Percentiles rank a stretch among this genome's conserved stretches.
phyloP scores from a whole-genome alignment of 139 green algal genomes.

The Chlorella sp. region DNA sequence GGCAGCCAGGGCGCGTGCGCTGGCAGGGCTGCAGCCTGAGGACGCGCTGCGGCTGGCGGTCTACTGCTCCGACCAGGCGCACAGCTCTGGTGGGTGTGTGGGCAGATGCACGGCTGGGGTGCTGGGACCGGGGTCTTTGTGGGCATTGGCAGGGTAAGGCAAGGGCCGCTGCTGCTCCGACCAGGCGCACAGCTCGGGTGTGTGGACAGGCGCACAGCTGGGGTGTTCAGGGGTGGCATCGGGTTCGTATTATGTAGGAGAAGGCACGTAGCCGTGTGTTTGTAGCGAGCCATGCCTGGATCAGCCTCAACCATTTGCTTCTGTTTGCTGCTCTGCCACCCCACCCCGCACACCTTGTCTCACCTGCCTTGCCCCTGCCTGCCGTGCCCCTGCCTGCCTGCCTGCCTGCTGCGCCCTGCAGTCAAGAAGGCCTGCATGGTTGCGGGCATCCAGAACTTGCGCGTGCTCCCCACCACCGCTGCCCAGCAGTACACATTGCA shows the following conservation, averaged over 20 bases:
- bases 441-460: conserved; percentile 67
- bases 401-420: conserved; percentile 14
- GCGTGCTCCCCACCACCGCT: conserved; percentile 57
- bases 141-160: neutral
- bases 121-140: neutral
- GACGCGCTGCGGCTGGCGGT: conserved; percentile 52
- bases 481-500: conserved; percentile 65
- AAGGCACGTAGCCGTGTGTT: too few relatives aligned
- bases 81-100: neutral
- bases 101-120: neutral
- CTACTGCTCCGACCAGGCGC: conserved; percentile 71
- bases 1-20: neutral
- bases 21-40: neutral
- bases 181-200: neutral
- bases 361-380: neutral
- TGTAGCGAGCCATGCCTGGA: too few relatives aligned
- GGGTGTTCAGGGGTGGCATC: neutral
- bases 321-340: too few relatives aligned
- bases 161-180: neutral
- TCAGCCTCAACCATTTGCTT: too few relatives aligned
- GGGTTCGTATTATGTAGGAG: neutral
- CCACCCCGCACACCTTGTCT: neutral
- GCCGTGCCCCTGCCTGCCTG: conserved; percentile 68
- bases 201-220: neutral
- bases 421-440: conserved; percentile 87